A percentile compares a stretch with the other conserved stretches of the same genome.
These are phyloP conservation scores for Russula brevipes DNA, from an alignment of 768 basidiomycete genomes.

Conservation along the genomic window DNA sequence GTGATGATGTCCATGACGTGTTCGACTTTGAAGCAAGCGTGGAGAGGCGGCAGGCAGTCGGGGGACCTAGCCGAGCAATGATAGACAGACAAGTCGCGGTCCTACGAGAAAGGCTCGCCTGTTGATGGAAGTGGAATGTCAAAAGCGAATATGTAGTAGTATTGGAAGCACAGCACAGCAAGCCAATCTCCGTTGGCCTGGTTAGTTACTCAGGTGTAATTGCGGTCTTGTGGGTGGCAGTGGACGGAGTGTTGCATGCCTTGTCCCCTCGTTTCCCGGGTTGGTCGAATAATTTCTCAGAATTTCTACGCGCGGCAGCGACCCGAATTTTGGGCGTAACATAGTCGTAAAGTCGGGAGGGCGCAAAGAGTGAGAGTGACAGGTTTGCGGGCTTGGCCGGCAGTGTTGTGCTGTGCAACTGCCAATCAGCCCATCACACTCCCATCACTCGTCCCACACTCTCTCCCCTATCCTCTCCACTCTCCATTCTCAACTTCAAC, in stretches of 20 bases:
- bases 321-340: no score
- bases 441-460: neutral
- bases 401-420: constrained; percentile 1
- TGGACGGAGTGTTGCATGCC: no score
- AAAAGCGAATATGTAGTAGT: no score
- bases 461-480: neutral
- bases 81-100: constrained; percentile 80
- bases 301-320: no score
- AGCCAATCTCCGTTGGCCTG: no score
- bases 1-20: constrained; percentile 72
- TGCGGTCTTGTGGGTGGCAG: no score
- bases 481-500: constrained; percentile 11
- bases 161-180: no score
- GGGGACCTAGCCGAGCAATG: constrained; percentile 83
- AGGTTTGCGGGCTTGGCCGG: neutral
- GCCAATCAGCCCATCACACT: neutral
- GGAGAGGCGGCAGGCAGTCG: constrained; percentile 86
- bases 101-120: constrained; percentile 53
- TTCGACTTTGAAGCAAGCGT: constrained; percentile 97
- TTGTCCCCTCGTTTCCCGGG: no score
- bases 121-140: constrained; percentile 12
- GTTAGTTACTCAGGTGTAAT: no score
- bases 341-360: no score
- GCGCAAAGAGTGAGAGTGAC: no score
- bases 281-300: no score